Conservation (phyloP, 768 basidiomycete species). For the Tricholomella constricta region DNA sequence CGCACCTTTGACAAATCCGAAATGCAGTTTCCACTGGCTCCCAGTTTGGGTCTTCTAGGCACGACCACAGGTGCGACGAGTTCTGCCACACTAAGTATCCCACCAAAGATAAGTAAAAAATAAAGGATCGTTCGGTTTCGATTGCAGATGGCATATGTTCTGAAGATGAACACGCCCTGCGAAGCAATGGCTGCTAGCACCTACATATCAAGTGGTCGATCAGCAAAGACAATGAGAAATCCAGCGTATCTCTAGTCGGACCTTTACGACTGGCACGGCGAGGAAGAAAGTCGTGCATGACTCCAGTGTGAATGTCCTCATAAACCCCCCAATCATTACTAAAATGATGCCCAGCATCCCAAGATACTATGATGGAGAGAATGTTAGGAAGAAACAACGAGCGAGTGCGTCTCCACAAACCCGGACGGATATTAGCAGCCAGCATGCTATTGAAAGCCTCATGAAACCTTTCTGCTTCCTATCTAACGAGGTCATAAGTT, state of each 20-base stretch:
- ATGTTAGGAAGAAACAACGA: background rate
- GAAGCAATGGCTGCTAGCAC: constrained; percentile 23
- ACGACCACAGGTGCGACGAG: constrained; percentile 23
- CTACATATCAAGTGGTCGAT: background rate
- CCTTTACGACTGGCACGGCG: constrained; percentile 19
- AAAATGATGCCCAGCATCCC: constrained; percentile 21
- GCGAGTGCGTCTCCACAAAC: constrained; percentile 3
- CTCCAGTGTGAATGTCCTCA: constrained; percentile 13
- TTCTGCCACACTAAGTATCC: constrained; percentile 16
- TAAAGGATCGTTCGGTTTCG: constrained; percentile 11
- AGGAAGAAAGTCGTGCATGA: constrained; percentile 17
- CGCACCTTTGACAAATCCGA: constrained; percentile 20
- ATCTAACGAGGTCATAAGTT: constrained; percentile 6
- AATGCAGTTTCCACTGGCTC: constrained; percentile 17
- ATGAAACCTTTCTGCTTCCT: constrained; percentile 18
- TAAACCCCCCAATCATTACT: constrained; percentile 18
- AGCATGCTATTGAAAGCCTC: constrained; percentile 18
- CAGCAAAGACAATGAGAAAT: background rate
- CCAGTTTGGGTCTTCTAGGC: constrained; percentile 18
- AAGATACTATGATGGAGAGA: constrained; percentile 13
- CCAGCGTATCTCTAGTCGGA: background rate
- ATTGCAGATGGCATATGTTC: constrained; percentile 23
- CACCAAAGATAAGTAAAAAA: constrained; percentile 20
- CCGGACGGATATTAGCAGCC: constrained; percentile 18
- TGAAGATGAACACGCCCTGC: constrained; percentile 21